A percentile compares a stretch with the other conserved stretches of the same genome.
Conservation (phyloP, 768 basidiomycete species). For the Trametes meyenii region DNA sequence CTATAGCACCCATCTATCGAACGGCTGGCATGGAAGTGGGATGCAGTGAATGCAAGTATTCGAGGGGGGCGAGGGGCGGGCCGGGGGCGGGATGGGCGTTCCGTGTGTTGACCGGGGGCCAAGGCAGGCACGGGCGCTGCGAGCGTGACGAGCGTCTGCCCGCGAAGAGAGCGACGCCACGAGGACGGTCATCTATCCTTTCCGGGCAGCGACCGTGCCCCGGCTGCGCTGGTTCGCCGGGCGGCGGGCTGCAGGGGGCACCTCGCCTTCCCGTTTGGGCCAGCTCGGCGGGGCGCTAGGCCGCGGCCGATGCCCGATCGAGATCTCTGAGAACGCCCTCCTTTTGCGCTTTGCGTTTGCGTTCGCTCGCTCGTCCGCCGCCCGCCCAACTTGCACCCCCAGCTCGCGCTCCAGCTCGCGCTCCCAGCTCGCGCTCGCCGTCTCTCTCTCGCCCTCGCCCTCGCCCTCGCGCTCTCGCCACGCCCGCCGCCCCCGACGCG, state of each 20-base stretch:
- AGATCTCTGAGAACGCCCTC: too few relatives aligned
- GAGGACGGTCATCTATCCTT: not conserved
- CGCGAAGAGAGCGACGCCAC: not conserved
- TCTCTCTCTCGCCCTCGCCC: not conserved
- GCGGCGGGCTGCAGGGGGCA: not conserved
- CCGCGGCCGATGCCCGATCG: slow-evolving; percentile 6
- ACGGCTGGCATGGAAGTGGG: too few relatives aligned
- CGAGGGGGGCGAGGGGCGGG: not conserved
- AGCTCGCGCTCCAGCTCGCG: too few relatives aligned
- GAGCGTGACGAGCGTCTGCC: not conserved
- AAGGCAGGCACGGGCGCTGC: not conserved
- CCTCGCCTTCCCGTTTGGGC: not conserved
- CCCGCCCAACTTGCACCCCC: too few relatives aligned
- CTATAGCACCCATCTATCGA: too few relatives aligned
- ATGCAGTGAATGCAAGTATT: too few relatives aligned
- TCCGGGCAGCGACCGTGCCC: not conserved
- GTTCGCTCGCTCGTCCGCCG: too few relatives aligned
- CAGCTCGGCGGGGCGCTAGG: slow-evolving; percentile 1
- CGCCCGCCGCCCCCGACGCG: not conserved
- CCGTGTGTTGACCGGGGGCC: not conserved
- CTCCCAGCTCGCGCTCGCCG: not conserved
- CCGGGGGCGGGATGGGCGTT: not conserved
- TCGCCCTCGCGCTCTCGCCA: not conserved
- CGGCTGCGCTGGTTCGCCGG: not conserved
- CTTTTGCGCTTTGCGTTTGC: too few relatives aligned